Conservation (phyloP, 768 basidiomycete genomes). For the Russula virescens region DNA sequence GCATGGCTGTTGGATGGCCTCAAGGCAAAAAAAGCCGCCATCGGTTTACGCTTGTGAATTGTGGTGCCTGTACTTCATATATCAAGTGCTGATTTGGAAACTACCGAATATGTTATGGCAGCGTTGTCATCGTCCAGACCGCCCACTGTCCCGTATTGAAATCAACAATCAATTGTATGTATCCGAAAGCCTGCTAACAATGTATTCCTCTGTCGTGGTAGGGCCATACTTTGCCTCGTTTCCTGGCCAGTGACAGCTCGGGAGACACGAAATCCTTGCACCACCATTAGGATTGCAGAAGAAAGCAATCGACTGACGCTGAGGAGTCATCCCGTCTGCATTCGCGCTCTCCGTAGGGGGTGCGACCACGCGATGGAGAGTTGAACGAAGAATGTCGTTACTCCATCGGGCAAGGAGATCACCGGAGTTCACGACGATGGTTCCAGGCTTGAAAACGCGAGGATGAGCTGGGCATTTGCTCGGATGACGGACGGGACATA, state of each 20-base stretch:
- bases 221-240: slow-evolving; percentile 56
- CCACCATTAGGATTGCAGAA: slow-evolving; percentile 81
- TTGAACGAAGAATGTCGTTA: slow-evolving; percentile 72
- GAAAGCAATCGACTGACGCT: slow-evolving; percentile 77
- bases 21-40: too few relatives aligned
- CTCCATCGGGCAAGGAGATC: slow-evolving; percentile 81
- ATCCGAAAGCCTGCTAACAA: slow-evolving; percentile 60
- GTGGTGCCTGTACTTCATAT: too few relatives aligned
- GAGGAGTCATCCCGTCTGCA: slow-evolving; percentile 51
- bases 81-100: too few relatives aligned
- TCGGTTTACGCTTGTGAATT: too few relatives aligned
- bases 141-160: too few relatives aligned
- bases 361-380: slow-evolving; percentile 77
- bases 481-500: slow-evolving; percentile 33
- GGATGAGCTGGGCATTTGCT: background rate
- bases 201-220: slow-evolving; percentile 69
- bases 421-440: slow-evolving; percentile 78
- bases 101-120: too few relatives aligned
- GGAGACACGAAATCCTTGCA: slow-evolving; percentile 62
- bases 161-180: slow-evolving; percentile 33
- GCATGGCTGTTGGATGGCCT: background rate
- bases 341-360: slow-evolving; percentile 48
- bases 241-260: slow-evolving; percentile 52
- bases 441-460: slow-evolving; percentile 51
- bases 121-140: too few relatives aligned